Percentiles rank a stretch among this genome's conserved stretches.
phyloP scores from a whole-genome alignment of 2,329 filamentous ascomycete species.

The Teratosphaeria gauchensis region DNA sequence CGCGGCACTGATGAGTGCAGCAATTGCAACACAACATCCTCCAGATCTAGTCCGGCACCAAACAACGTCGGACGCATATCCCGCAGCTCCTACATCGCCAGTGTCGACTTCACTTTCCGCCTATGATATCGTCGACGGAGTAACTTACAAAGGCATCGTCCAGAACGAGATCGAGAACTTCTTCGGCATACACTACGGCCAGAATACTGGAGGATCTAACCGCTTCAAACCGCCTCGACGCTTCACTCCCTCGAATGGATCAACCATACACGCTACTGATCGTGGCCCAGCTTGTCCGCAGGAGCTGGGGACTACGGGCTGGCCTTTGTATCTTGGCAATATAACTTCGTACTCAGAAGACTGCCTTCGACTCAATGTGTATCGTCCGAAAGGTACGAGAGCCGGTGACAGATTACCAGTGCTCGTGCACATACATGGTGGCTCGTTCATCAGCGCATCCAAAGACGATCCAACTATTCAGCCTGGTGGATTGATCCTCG shows the following conservation, averaged over 20 bases:
- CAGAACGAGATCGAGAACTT: not conserved
- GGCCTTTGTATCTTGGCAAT: not conserved
- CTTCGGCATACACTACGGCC: not conserved
- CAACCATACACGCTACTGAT: not conserved
- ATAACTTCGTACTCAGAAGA: slow-evolving; percentile 5
- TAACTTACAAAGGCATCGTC: not conserved
- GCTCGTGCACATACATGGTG: slow-evolving; percentile 24
- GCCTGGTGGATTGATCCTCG: slow-evolving; percentile 38
- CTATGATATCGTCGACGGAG: not conserved
- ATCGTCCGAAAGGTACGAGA: slow-evolving; percentile 12
- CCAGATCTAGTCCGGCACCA: not conserved
- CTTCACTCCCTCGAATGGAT: not conserved
- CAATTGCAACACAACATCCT: not conserved
- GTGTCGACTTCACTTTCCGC: not conserved
- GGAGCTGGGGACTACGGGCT: not conserved
- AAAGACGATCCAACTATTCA: slow-evolving; percentile 26
- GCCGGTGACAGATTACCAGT: slow-evolving; percentile 27
- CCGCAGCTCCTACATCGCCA: not conserved
- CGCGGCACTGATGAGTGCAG: not conserved
- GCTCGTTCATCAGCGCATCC: slow-evolving; percentile 12
- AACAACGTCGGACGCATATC: not conserved
- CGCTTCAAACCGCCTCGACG: not conserved
- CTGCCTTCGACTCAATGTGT: slow-evolving; percentile 25
- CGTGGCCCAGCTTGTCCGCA: not conserved
- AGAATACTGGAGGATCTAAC: not conserved